These are phyloP conservation scores for Clarkia xantiana DNA, from an alignment of 345 rosid species.

Conservation along the genomic window DNA sequence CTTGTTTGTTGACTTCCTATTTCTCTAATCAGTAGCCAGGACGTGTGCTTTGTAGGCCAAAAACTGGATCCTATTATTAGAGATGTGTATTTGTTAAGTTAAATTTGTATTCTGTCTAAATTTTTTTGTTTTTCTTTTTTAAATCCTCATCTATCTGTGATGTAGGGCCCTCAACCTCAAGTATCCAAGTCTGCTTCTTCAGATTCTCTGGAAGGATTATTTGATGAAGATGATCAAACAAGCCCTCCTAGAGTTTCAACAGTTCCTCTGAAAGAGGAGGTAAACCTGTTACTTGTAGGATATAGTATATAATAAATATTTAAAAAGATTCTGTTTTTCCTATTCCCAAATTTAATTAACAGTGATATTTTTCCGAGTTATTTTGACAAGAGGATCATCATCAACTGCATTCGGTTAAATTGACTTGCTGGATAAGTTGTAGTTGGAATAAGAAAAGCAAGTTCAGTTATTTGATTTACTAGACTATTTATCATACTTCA, in stretches of 20 bases:
- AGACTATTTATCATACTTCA: too few species aligned
- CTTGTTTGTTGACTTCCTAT: too few species aligned
- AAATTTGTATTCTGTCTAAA: not conserved
- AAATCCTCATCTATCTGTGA: not conserved
- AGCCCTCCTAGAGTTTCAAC: constrained; percentile 15
- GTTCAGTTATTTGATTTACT: too few species aligned
- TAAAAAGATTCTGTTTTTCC: too few species aligned
- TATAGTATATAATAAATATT: too few species aligned
- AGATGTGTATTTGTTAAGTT: not conserved
- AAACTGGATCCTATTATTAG: not conserved
- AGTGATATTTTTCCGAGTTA: not conserved
- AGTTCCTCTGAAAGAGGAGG: constrained; percentile 45
- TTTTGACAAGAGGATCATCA: too few species aligned
- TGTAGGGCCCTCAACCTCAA: constrained; percentile 5
- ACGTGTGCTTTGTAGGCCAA: not conserved
- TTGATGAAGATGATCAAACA: constrained; percentile 22
- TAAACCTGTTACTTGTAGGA: not conserved
- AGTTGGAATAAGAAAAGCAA: too few species aligned
- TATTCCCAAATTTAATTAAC: not conserved
- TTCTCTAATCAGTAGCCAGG: too few species aligned
- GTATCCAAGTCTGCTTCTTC: constrained; percentile 14
- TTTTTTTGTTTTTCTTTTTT: not conserved
- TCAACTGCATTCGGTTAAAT: too few species aligned
- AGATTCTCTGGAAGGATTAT: constrained; percentile 21
- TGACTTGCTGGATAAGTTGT: too few species aligned